Base-by-base conservation (phyloP, 2,329 filamentous ascomycete genomes). In the Colletotrichum higginsianum region DNA sequence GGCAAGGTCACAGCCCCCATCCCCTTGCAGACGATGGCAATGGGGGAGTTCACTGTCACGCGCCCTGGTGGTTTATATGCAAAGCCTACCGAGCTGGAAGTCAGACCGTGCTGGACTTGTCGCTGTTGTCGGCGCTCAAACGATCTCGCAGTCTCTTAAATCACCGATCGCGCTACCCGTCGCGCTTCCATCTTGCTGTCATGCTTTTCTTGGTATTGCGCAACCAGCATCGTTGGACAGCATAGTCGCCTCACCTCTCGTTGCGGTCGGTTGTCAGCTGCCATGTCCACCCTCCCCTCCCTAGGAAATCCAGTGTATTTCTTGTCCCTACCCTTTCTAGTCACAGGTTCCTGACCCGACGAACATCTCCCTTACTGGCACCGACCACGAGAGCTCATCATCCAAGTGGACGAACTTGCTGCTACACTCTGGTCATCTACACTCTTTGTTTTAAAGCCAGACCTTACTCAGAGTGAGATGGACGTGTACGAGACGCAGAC, bases 1-100 rank as follows among this genome's bases (percentile, higher is more conserved):
- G 9, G 21, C 65, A 18, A 55, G 47, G 40, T 53, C 42, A 11
- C 21, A 15, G 23, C 3, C 23, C 23, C 16, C 35, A 30, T 7
- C 21, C 40, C 46, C 47, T 63, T 49, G 47, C 47, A 23, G 47
- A 42, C 12, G 38, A 12, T 47, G 63, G 49, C 23, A 42, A 67
- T 47, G 42, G 30, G 55, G 44, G 44, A 53, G 44, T 38, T 46
- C 30, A 49, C 40, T 35, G 50, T 16, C 18, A 42, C 30, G 60
- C 42, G 26, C n/a, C 55, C 18, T 44, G 46, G 56, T 21, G 47
- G 40, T 23, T 55, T 15, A 18, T 23, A 42, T 66, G 62, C 47
- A 46, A 68, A 47, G 16, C 16, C 49, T 46, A n/a, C 40, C 40
- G 40, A 30, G 26, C 40, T n/a, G 38, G 35, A 18, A 23, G n/a